Evolutionary conservation across 805 yeast genomes (phyloP).

Genomic region (Saccharomycopsis sp.): DNA sequence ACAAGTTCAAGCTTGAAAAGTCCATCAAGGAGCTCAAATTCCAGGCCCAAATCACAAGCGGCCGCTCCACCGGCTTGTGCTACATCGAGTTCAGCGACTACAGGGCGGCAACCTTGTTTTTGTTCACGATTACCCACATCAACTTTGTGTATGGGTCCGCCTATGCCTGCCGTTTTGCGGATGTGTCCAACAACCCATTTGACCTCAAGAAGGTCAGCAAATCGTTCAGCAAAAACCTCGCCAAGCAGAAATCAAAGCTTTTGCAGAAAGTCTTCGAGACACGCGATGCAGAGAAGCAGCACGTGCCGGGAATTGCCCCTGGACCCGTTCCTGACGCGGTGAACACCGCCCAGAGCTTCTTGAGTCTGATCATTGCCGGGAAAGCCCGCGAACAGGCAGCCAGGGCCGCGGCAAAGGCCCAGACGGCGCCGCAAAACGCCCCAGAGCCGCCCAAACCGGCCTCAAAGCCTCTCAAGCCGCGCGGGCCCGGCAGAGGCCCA

Average conservation of each 20-base stretch:
- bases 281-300: neutral
- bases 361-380: neutral
- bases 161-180: neutral
- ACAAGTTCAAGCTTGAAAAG: neutral
- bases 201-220: neutral
- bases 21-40: neutral
- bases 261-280: neutral
- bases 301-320: neutral
- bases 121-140: neutral
- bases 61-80: slow-evolving; percentile 1
- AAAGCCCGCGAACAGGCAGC: neutral
- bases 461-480: neutral
- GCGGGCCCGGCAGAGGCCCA: neutral
- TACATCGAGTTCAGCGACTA: slow-evolving; percentile 4
- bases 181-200: neutral
- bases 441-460: neutral
- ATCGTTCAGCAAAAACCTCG: neutral
- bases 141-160: neutral
- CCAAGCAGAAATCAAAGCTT: neutral
- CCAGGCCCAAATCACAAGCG: neutral
- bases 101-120: slow-evolving; percentile 1
- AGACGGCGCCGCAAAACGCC: too few relatives aligned
- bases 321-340: neutral
- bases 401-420: too few relatives aligned
- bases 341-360: neutral